phyloP scores from a whole-genome alignment of 116 monocot species.

The Dioscorea cayenensis region DNA sequence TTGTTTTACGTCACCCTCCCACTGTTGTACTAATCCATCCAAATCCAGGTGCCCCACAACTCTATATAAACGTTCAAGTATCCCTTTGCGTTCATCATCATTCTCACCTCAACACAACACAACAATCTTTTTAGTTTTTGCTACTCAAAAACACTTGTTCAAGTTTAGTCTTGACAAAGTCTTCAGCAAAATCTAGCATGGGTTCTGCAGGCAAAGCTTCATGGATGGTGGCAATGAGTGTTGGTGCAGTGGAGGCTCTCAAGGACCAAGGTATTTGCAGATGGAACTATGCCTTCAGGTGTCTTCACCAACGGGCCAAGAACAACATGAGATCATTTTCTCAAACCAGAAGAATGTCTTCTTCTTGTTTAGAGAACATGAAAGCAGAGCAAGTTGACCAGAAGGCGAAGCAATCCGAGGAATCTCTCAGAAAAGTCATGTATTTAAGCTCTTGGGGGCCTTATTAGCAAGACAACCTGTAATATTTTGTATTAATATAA shows the following conservation, averaged over 20 bases:
- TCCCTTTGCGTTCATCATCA: too few species aligned
- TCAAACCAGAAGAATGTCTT: slow-evolving; percentile 6
- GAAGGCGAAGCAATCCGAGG: slow-evolving; percentile 6
- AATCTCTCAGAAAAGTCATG: slow-evolving; percentile 19
- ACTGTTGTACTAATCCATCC: too few species aligned
- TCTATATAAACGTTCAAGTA: too few species aligned
- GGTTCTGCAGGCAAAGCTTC: not conserved
- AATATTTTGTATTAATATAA: not conserved
- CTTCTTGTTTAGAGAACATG: not conserved
- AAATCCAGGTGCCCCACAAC: too few species aligned
- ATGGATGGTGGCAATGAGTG: slow-evolving; percentile 12
- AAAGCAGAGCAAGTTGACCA: not conserved
- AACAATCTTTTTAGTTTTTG: too few species aligned
- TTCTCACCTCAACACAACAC: too few species aligned
- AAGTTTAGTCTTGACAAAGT: too few species aligned
- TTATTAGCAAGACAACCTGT: not conserved
- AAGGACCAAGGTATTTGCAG: slow-evolving; percentile 36
- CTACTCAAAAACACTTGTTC: too few species aligned
- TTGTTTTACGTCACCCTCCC: too few species aligned
- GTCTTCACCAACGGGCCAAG: slow-evolving; percentile 8
- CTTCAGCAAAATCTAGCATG: too few species aligned
- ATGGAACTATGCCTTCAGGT: slow-evolving; percentile 26
- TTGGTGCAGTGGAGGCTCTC: slow-evolving; percentile 29
- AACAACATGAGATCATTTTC: not conserved
- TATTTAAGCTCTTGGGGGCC: slow-evolving; percentile 27